These are phyloP conservation scores for Chrysochromulina tobinii DNA, from an alignment of 78 protist genomes.

Conservation along the genomic window DNA sequence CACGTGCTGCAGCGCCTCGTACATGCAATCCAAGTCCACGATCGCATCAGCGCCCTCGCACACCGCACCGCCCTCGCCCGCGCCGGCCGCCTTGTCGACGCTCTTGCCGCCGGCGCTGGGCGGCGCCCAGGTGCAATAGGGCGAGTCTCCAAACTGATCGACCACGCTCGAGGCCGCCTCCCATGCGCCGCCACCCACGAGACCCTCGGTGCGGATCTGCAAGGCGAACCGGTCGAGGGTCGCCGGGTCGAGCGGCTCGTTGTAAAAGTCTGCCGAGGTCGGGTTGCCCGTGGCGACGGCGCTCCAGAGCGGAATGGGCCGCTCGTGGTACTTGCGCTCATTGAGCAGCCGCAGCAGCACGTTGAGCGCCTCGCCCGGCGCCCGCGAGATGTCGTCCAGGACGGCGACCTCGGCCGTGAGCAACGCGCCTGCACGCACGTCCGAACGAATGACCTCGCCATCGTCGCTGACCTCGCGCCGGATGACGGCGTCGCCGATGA, in stretches of 20 bases:
- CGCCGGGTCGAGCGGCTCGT: constrained; percentile 24
- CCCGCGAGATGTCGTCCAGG: constrained; percentile 23
- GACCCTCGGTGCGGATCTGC: neutral
- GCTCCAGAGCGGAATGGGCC: neutral
- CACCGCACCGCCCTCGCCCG: neutral
- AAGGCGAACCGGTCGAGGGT: neutral
- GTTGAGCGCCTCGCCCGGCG: constrained; percentile 29
- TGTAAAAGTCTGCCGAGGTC: neutral
- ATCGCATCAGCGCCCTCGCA: neutral
- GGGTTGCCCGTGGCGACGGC: constrained; percentile 27
- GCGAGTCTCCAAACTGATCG: too few relatives aligned
- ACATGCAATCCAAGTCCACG: neutral
- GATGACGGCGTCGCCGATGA: neutral
- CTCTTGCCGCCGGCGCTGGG: too few relatives aligned
- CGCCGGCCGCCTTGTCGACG: too few relatives aligned
- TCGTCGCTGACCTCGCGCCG: neutral
- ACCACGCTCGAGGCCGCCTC: too few relatives aligned
- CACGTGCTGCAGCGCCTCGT: neutral
- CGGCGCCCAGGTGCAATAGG: too few relatives aligned
- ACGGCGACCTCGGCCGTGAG: neutral
- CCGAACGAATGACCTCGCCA: neutral
- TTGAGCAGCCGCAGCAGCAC: constrained; percentile 5
- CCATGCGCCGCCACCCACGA: too few relatives aligned
- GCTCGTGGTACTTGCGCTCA: neutral
- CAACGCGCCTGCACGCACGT: neutral